Conservation (phyloP, 2,329 filamentous ascomycete genomes). For the Beauveria pseudobassiana region DNA sequence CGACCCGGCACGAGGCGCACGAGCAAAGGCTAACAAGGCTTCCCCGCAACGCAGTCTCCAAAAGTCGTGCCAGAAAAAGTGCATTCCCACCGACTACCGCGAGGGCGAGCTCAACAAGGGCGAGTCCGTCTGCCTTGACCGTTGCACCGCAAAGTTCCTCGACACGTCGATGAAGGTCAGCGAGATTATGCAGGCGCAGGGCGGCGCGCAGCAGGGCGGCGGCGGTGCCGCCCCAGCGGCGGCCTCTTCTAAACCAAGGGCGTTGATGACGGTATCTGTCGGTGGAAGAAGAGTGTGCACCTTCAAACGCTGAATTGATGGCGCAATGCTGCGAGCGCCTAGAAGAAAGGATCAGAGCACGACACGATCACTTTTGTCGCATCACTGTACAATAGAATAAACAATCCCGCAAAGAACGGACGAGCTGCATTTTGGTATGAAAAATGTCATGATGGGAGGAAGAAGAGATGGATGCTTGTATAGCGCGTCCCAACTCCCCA, state of each 20-base stretch:
- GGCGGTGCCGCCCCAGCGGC: constrained; percentile 29
- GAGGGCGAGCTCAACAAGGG: constrained; percentile 98
- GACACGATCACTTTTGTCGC: neutral
- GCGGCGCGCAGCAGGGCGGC: constrained; percentile 53
- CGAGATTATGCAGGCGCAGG: constrained; percentile 90
- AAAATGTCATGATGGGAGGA: neutral
- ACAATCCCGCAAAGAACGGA: neutral
- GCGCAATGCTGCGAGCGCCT: neutral
- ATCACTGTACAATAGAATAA: constrained; percentile 6
- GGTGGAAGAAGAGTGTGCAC: neutral
- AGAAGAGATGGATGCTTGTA: neutral
- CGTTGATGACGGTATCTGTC: neutral
- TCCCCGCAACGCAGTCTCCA: constrained; percentile 30
- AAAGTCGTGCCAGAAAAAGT: constrained; percentile 88
- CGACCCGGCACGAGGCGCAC: neutral
- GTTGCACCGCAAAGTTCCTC: constrained; percentile 97
- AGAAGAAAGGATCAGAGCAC: neutral
- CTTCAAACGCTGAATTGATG: neutral
- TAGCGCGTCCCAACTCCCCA: neutral
- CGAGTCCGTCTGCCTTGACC: constrained; percentile 95
- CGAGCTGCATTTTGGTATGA: neutral
- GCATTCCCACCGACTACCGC: constrained; percentile 85
- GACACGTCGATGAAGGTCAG: constrained; percentile 97
- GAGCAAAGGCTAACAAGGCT: neutral
- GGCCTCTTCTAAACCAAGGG: constrained; percentile 31